A percentile compares a stretch with the other conserved stretches of the same genome.
These are phyloP conservation scores for Limnanthes douglasii DNA, from an alignment of 345 rosid species.

Conservation along the genomic window DNA sequence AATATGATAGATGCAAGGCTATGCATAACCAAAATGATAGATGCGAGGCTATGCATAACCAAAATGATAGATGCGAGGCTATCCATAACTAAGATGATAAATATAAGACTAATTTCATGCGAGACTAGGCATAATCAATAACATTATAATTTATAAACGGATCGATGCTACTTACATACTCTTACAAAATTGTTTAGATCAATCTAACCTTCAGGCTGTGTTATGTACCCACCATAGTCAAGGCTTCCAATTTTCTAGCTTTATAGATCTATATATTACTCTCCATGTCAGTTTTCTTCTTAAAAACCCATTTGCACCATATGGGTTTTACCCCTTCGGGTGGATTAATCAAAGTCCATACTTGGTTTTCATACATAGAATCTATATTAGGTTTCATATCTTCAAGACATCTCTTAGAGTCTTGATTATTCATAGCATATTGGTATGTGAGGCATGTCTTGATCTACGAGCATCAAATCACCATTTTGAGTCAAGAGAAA, in stretches of 20 bases:
- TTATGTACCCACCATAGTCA: neutral
- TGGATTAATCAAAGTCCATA: neutral
- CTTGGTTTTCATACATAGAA: neutral
- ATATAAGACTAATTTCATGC: too few relatives aligned
- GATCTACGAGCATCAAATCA: neutral
- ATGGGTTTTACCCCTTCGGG: neutral
- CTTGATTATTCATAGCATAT: slow-evolving; percentile 2
- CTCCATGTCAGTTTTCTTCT: neutral
- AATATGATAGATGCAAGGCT: too few relatives aligned
- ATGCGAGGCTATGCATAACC: too few relatives aligned
- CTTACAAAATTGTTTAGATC: neutral
- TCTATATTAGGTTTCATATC: neutral
- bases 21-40: too few relatives aligned
- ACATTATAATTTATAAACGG: too few relatives aligned
- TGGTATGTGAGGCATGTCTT: slow-evolving; percentile 7
- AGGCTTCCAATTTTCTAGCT: neutral
- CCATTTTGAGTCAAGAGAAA: neutral
- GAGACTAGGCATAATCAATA: too few relatives aligned
- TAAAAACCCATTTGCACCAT: neutral
- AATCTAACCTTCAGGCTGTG: neutral
- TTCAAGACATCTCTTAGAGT: slow-evolving; percentile 5
- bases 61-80: too few relatives aligned
- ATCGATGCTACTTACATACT: neutral
- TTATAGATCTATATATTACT: neutral
- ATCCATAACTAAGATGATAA: too few relatives aligned